Evolutionary conservation across 306 rosid species (phyloP), one percentile per base, ranked within the genome.

Genomic region (Canavalia ensiformis): DNA sequence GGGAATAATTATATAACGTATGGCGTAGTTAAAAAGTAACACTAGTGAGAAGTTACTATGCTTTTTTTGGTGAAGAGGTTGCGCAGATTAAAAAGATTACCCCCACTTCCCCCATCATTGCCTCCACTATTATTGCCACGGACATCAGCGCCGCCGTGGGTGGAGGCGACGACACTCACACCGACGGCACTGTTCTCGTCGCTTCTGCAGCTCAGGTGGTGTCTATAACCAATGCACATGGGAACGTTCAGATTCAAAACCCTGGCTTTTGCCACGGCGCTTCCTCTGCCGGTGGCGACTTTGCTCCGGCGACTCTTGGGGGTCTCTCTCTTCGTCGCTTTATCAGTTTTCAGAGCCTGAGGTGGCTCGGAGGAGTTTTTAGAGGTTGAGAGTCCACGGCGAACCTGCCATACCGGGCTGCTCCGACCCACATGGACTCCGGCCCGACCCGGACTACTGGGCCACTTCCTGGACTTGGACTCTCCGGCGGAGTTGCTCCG

Each of bases 401-500:
- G 89, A 13, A 83, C 96, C 79, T 93, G 96, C 98, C 98, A 93
- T 4, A 95, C 98, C 2, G 99, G 98, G 64, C 99, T 95, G 86
- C 88, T 87, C 85, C 99, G 90, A 5, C 98, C 99, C 56, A 95
- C 25, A 8, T 90, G 94, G 59, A 95, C 90, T 0, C 99, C 98
- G 8, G 89, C 35, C 28, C 98, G 93, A 51, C 90, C 90, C 31
- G 99, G 99, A 52, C 99, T 95, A 39, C 87, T 88, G 0, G 98
- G 98, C 97, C 96, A 90, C 50, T 93, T 95, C 54, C 90, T 88
- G 13, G 97, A 91, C 82, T 93, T 95, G 59, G 99, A 90, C 31
- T 95, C 98, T 0, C 99, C 98, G 11, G 98, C 82, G 0, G 99
- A 95, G 88, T 95, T 95, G 81, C 99, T 93, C 67, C 99, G 88